Evolutionary conservation across 1,284 basidiomycete genomes (phyloP).

Genomic region (Tilletia indica): DNA sequence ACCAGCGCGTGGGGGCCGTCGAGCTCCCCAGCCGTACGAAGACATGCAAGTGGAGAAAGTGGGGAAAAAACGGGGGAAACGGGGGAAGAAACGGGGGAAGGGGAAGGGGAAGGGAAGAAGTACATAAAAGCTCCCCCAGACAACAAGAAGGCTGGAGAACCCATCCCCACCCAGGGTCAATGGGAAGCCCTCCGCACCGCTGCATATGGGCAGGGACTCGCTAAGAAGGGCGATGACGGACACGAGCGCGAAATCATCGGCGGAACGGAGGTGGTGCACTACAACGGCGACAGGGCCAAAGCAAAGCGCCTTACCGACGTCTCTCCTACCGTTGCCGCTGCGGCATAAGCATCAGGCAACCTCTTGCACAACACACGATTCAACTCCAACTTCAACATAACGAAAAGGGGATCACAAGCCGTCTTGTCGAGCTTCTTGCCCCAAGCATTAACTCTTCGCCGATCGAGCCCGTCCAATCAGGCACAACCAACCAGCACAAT

Average conservation of each 20-base stretch:
- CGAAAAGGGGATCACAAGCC: too few species aligned
- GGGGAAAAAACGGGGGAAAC: too few species aligned
- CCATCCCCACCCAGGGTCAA: constrained; percentile 47
- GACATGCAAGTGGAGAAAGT: too few species aligned
- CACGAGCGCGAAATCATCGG: constrained; percentile 50
- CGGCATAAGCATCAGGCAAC: background rate
- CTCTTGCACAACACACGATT: constrained; percentile 3
- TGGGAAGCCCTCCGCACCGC: constrained; percentile 52
- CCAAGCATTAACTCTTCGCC: too few species aligned
- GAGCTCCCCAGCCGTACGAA: background rate
- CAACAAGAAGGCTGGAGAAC: constrained; percentile 28
- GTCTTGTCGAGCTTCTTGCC: too few species aligned
- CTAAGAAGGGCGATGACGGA: constrained; percentile 48
- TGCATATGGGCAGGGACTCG: constrained; percentile 48
- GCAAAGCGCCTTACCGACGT: background rate
- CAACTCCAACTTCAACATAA: background rate
- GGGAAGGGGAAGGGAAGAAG: too few species aligned
- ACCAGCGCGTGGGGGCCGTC: background rate
- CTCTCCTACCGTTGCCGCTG: background rate
- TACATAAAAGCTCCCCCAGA: too few species aligned
- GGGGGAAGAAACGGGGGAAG: too few species aligned
- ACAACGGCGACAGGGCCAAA: constrained; percentile 29
- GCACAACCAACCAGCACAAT: too few species aligned
- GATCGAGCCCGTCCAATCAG: too few species aligned
- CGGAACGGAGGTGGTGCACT: constrained; percentile 41